These are phyloP conservation scores for Xerocomus spinulosus DNA, from an alignment of 768 basidiomycete species.

Conservation along the genomic window DNA sequence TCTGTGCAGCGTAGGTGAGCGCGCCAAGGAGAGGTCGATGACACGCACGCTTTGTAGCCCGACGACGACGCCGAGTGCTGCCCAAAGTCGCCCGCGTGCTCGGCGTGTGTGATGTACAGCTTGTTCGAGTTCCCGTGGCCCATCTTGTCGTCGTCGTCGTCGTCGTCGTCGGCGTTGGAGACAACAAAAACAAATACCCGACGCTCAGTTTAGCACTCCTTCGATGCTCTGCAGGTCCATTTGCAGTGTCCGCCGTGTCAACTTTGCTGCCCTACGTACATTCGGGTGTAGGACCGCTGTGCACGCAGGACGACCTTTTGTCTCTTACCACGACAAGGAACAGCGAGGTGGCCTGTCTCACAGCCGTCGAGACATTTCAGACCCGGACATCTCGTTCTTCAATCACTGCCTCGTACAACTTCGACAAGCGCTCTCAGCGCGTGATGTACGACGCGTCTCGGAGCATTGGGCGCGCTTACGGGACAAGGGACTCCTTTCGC, in stretches of 20 bases:
- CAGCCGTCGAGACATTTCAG: conserved; percentile 16
- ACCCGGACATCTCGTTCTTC: conserved; percentile 33
- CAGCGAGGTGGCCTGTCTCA: conserved; percentile 6
- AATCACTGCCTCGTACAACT: conserved; percentile 37
- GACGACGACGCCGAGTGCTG: conserved; percentile 78
- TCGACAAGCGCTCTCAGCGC: conserved; percentile 32
- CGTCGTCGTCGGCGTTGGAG: not conserved
- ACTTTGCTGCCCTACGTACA: conserved; percentile 42
- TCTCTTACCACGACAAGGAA: too few species aligned
- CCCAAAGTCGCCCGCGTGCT: conserved; percentile 76
- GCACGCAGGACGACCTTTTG: too few species aligned
- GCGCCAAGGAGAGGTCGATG: conserved; percentile 1
- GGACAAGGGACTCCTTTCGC: conserved; percentile 38
- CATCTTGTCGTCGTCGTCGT: conserved; percentile 38
- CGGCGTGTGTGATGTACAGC: conserved; percentile 85
- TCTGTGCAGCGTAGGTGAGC: conserved; percentile 32
- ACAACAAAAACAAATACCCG: conserved; percentile 5
- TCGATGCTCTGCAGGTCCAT: conserved; percentile 28
- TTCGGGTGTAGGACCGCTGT: conserved; percentile 18
- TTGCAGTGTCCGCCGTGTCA: conserved; percentile 29
- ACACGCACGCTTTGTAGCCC: conserved; percentile 62
- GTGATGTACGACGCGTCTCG: conserved; percentile 30
- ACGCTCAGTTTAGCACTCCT: not conserved
- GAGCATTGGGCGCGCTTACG: conserved; percentile 43
- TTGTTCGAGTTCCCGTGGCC: conserved; percentile 85